phyloP scores from a whole-genome alignment of 208 protist genomes.

The Trypanosomatidae sp. region DNA sequence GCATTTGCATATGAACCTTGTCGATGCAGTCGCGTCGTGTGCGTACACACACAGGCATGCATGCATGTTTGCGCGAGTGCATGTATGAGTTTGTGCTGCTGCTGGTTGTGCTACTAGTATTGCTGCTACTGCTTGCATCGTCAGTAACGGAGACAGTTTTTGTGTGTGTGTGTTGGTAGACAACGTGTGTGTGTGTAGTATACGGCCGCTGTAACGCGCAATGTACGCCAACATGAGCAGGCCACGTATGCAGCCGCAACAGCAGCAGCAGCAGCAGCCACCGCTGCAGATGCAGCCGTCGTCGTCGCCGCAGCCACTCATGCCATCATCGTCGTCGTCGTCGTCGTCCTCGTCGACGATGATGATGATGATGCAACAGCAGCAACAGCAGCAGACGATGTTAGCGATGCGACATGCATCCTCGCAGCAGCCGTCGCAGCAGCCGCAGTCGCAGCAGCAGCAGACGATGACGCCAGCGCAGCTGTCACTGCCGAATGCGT shows the following conservation, averaged over 20 bases:
- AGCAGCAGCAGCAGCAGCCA: not conserved
- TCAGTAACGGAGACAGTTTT: too few species aligned
- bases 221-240: not conserved
- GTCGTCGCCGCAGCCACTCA: not conserved
- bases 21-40: too few species aligned
- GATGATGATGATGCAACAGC: not conserved
- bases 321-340: not conserved
- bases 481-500: not conserved
- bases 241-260: not conserved
- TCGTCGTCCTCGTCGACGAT: not conserved
- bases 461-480: not conserved
- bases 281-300: not conserved
- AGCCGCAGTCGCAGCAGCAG: slow-evolving; percentile 13
- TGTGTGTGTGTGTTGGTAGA: too few species aligned
- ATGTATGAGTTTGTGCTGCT: too few species aligned
- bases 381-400: not conserved
- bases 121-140: too few species aligned
- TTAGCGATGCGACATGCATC: slow-evolving; percentile 5
- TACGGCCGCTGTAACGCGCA: not conserved
- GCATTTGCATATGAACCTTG: too few species aligned
- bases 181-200: not conserved
- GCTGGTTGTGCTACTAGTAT: too few species aligned
- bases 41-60: too few species aligned
- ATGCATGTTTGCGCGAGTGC: too few species aligned
- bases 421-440: too few species aligned